These are phyloP conservation scores for Tilletiaria anomala DNA, from an alignment of 1,284 basidiomycete species.

Conservation along the genomic window DNA sequence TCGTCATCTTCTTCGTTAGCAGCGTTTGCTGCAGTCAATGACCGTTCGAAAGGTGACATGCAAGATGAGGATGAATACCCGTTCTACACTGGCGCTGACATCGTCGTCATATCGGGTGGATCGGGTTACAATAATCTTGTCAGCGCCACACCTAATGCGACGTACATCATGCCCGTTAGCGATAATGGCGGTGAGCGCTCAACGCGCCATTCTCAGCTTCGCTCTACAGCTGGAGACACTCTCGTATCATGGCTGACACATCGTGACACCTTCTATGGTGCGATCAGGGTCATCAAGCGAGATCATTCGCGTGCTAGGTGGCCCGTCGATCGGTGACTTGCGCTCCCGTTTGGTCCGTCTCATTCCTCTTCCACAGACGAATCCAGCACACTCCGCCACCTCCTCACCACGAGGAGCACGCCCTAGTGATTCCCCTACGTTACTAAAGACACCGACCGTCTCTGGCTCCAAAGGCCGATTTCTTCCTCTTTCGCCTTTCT, in stretches of 20 bases:
- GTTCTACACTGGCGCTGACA: neutral
- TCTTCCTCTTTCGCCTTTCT: too few relatives aligned
- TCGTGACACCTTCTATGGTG: constrained; percentile 41
- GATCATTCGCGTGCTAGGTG: constrained; percentile 42
- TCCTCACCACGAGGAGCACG: constrained; percentile 16
- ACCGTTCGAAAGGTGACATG: too few relatives aligned
- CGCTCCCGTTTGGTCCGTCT: constrained; percentile 62
- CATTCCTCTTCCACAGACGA: constrained; percentile 52
- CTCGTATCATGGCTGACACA: neutral
- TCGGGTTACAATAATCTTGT: constrained; percentile 45
- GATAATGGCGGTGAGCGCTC: constrained; percentile 55
- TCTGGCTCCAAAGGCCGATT: too few relatives aligned
- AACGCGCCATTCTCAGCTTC: neutral
- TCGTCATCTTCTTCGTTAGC: too few relatives aligned
- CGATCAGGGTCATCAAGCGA: constrained; percentile 46
- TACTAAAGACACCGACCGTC: too few relatives aligned
- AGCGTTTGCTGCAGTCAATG: too few relatives aligned
- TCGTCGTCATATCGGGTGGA: constrained; percentile 44
- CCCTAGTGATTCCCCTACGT: too few relatives aligned
- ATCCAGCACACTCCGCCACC: constrained; percentile 40
- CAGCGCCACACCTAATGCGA: constrained; percentile 43
- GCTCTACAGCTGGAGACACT: neutral
- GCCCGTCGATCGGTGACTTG: constrained; percentile 42
- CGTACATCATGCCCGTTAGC: constrained; percentile 48
- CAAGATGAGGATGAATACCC: too few relatives aligned